Percentiles rank a stretch among this genome's conserved stretches.
Evolutionary conservation across 2,329 filamentous ascomycete species (phyloP).

Genomic region (Verticillium zaregamsianum): DNA sequence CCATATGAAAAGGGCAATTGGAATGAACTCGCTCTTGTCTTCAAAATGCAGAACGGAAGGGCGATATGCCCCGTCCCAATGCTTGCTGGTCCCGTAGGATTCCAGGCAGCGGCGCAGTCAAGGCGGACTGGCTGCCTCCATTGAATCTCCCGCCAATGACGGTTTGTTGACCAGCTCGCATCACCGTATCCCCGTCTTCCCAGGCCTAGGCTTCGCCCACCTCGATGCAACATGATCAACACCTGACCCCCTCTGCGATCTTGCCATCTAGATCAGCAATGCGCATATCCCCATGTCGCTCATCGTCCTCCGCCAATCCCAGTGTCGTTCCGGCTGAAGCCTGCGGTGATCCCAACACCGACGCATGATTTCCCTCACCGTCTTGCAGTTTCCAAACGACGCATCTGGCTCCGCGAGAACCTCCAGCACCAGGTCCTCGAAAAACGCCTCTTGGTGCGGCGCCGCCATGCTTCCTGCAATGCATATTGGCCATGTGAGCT

Average conservation of each 20-base stretch:
- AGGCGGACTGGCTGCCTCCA: not conserved
- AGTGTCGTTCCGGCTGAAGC: not conserved
- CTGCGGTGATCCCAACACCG: not conserved
- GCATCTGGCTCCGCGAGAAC: slow-evolving; percentile 3
- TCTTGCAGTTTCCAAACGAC: slow-evolving; percentile 7
- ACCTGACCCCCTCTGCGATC: no score
- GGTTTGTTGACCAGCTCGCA: not conserved
- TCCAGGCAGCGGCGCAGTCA: not conserved
- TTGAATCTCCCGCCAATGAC: not conserved
- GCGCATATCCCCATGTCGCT: not conserved
- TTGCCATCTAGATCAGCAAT: not conserved
- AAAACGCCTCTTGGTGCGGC: slow-evolving; percentile 2
- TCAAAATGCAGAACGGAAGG: not conserved
- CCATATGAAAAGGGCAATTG: not conserved
- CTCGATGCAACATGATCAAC: no score
- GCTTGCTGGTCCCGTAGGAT: not conserved
- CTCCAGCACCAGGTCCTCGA: slow-evolving; percentile 2
- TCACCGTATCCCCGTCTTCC: not conserved
- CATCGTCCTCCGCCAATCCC: not conserved
- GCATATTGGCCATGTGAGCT: slow-evolving; percentile 7
- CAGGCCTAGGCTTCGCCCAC: not conserved
- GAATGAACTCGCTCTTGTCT: not conserved
- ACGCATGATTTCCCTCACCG: not conserved
- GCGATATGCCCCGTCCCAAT: not conserved
- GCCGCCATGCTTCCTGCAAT: slow-evolving; percentile 6